Evolutionary conservation across 163 green algal species (phyloP).

Genomic region (Scenedesmus sp.): DNA sequence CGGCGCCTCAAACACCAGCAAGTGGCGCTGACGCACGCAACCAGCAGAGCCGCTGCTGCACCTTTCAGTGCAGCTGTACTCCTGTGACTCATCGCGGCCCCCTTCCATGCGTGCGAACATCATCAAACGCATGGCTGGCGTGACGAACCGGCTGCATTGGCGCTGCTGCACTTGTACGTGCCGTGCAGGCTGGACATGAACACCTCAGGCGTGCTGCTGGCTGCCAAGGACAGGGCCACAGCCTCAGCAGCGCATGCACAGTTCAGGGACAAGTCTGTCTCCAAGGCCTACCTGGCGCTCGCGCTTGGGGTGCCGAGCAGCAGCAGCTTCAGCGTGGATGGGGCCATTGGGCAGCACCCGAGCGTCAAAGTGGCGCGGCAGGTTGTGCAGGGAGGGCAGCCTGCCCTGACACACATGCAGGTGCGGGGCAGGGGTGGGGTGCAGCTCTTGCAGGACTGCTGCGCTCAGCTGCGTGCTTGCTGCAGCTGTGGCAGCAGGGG

Average conservation of each 20-base stretch:
- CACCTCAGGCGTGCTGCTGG: constrained; percentile 48
- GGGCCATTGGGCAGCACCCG: constrained; percentile 61
- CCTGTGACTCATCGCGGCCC: no score
- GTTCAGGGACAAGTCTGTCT: constrained; percentile 58
- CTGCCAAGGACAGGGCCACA: constrained; percentile 36
- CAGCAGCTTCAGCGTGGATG: constrained; percentile 59
- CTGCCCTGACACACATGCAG: constrained; percentile 44
- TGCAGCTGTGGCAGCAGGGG: not conserved
- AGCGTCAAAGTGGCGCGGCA: constrained; percentile 45
- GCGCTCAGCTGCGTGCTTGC: not conserved
- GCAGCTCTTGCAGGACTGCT: not conserved
- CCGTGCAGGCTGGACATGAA: constrained; percentile 50
- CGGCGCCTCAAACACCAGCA: no score
- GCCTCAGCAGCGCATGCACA: constrained; percentile 25
- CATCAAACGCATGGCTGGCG: no score
- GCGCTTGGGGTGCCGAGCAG: constrained; percentile 46
- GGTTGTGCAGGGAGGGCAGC: constrained; percentile 21
- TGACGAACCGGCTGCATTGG: no score
- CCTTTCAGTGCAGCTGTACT: no score
- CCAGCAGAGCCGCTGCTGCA: no score
- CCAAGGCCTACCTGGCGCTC: constrained; percentile 67
- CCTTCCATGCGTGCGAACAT: no score
- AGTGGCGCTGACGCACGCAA: no score
- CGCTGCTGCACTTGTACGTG: not conserved
- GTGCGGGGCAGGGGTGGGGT: not conserved